Evolutionary conservation across 176 grass and related monocot genomes (phyloP), one percentile per base, ranked within the genome.

Genomic region (Oryza meridionalis): DNA sequence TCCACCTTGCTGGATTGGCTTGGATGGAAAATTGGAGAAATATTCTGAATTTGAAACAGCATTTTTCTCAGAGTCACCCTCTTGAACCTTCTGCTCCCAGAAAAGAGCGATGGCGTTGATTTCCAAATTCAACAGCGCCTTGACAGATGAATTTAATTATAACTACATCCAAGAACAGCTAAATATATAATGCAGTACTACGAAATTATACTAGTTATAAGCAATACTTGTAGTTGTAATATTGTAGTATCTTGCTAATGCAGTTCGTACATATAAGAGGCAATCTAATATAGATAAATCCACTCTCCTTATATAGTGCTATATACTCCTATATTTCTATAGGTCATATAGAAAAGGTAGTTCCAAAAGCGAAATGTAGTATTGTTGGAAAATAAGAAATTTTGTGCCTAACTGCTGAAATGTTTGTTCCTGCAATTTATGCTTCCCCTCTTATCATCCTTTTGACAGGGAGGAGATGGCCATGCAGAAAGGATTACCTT

Each of bases 401-500:
- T 46, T 10, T 24, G 4, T 58, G 29, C 1, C 1, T 14, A 58
- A n/a, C 19, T 25, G 24, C 7, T 22, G 21, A 12, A 19, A 7
- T 58, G 21, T 74, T 71, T 49, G 4, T 49, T 49, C 13, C 24
- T n/a, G 2, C 17, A 10, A 72, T 66, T 43, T 58, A 58, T 16
- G 14, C 5, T 51, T 1, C 49, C 49, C 5, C 43, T 72, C 5
- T 50, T 4, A 1, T 59, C 12, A n/a, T 59, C 66, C 19, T 16
- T 32, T 45, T 51, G 8, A 66, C 80, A 97, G 92, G 94, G 92
- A 81, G 92, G 92, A 19, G 32, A 84, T 53, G 92, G 94, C 11
- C 91, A 70, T 9, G 94, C 88, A 3, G 88, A 83, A 47, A 85
- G 88, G 25, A 97, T 94, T n/a, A 81, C 71, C 19, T 97, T 92